Base-by-base conservation (phyloP, 2,329 filamentous ascomycete species). In the Sclerotinia nivalis region DNA sequence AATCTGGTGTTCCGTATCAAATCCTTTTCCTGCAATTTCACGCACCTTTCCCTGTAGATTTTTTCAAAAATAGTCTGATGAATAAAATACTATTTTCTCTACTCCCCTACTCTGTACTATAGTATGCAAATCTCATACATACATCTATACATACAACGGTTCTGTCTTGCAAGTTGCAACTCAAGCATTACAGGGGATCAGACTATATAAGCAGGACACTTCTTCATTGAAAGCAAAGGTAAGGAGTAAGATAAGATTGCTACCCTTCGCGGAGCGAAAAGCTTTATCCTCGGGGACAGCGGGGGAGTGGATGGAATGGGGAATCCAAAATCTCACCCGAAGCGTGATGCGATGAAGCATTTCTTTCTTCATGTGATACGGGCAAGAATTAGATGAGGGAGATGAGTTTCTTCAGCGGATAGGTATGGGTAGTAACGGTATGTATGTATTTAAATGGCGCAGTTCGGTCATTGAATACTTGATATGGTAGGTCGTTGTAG, bases 321-420 rank as follows among this genome's bases (percentile, higher is more conserved):
- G 34, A 59, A 40, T 12, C 34, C 56, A 59, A 59, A 59, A 59
- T 62, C 43, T 62, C 20, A 49, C 59, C 59, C 59, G 56, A 43
- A 8, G 34, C 56, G 56, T 25, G 34, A 25, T 22, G 13, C 34
- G 56, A 10, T 43, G 31, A 37, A 34, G 31, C 31, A n/a, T 15
- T 58, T 37, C 12, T 58, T 18, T 34, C 55, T 15, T 37, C 55
- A 58, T 58, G 55, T 58, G 55, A 56, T 56, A 37, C 54, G 20
- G 54, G 31, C 55, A 15, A 34, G 13, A 43, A 6, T 37, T 22
- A 37, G 31, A 56, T 56, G 54, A 37, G 31, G 1, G 54, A 34
- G 54, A 13, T 56, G 31, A 1, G 15, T 22, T 47, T 47, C 58
- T 61, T 61, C 43, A 47, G n/a, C 40, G 50, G 25, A 20, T 31